A percentile compares a stretch with the other conserved stretches of the same genome.
phyloP scores from a whole-genome alignment of 352 stramenopile genomes.

The Phytophthora hibernalis region DNA sequence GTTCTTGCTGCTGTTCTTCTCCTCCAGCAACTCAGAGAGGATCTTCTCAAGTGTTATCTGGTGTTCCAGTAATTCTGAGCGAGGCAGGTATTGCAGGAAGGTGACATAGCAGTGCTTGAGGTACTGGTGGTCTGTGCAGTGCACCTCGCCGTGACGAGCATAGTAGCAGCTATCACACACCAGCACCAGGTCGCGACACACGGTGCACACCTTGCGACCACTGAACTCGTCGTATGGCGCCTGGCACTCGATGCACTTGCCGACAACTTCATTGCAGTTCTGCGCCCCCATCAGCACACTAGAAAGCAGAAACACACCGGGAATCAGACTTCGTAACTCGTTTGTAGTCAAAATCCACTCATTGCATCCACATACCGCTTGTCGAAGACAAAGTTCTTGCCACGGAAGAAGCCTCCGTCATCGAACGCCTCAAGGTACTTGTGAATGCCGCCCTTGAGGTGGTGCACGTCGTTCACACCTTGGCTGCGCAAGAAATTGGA shows the following conservation, averaged over 20 bases:
- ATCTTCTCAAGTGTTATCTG: constrained; percentile 57
- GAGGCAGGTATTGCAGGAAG: constrained; percentile 72
- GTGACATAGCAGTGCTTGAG: constrained; percentile 79
- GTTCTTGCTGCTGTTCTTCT: constrained; percentile 74
- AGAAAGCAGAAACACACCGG: constrained; percentile 8
- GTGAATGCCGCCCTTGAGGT: constrained; percentile 79
- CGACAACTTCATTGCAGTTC: constrained; percentile 67
- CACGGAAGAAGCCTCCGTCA: constrained; percentile 71
- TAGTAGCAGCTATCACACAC: constrained; percentile 75
- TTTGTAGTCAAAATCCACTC: not conserved
- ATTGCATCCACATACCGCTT: constrained; percentile 55
- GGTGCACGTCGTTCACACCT: constrained; percentile 61
- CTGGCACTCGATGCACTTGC: constrained; percentile 76
- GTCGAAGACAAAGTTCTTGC: constrained; percentile 87
- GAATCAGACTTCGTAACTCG: constrained; percentile 2
- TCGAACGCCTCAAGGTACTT: constrained; percentile 76
- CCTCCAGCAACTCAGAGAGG: constrained; percentile 47
- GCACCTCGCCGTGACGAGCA: constrained; percentile 64
- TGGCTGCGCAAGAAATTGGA: constrained; percentile 74
- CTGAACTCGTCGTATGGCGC: constrained; percentile 65
- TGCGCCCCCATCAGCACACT: constrained; percentile 68
- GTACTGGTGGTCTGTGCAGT: constrained; percentile 78
- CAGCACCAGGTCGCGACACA: constrained; percentile 76
- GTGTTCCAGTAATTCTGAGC: constrained; percentile 51
- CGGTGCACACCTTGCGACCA: constrained; percentile 72